Conservation (phyloP, 2,329 filamentous ascomycete genomes). For the Dactylellina drechsleri region DNA sequence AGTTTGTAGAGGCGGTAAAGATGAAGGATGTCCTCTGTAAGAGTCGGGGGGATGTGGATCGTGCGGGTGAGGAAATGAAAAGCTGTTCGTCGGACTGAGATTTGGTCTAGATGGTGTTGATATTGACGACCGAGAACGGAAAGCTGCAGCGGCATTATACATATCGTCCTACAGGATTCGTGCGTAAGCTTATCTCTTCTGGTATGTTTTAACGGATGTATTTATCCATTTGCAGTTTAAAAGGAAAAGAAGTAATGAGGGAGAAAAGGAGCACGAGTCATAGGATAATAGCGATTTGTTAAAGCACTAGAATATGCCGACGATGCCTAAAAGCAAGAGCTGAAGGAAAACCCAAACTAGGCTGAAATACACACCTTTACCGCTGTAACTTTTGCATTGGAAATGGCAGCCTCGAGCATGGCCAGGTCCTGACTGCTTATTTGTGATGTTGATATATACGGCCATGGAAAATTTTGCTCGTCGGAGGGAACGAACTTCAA, state of each 20-base stretch:
- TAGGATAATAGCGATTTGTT: not conserved
- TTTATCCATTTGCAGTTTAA: not conserved
- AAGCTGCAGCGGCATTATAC: constrained; percentile 48
- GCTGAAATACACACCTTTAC: constrained; percentile 47
- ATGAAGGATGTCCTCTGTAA: constrained; percentile 46
- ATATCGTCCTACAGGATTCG: constrained; percentile 48
- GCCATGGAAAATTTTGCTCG: constrained; percentile 49
- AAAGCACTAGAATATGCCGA: no score
- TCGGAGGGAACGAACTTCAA: constrained; percentile 51
- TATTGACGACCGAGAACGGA: constrained; percentile 50
- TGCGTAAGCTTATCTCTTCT: constrained; percentile 37
- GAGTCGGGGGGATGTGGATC: constrained; percentile 46
- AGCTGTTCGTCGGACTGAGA: constrained; percentile 51
- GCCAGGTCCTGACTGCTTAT: constrained; percentile 51
- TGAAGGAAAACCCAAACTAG: constrained; percentile 27
- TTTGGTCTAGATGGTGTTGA: constrained; percentile 50
- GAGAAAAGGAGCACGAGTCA: constrained; percentile 10
- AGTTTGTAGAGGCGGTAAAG: constrained; percentile 47
- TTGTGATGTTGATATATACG: constrained; percentile 52
- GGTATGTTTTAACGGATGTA: constrained; percentile 6
- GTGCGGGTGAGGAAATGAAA: constrained; percentile 51
- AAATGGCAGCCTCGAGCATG: constrained; percentile 46
- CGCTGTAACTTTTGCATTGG: constrained; percentile 46
- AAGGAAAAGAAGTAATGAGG: not conserved
- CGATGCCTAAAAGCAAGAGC: not conserved